phyloP scores from a whole-genome alignment of 257 asterid genomes.

The Marsdenia floribunda region DNA sequence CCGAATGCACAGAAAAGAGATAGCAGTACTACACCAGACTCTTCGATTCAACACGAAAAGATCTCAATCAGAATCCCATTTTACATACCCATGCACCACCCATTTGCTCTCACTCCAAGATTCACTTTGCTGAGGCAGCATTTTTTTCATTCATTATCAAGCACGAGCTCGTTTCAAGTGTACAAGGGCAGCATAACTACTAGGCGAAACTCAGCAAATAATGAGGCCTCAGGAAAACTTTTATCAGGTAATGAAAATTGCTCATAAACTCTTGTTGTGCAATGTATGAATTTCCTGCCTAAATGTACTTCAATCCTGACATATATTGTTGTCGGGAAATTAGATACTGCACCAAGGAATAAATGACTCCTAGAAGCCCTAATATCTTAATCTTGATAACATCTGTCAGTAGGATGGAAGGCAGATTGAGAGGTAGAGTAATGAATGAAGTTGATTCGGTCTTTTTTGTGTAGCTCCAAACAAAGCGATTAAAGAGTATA shows the following conservation, averaged over 20 bases:
- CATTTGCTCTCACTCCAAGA: neutral
- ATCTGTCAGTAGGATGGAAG: conserved; percentile 69
- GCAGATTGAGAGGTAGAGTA: conserved; percentile 75
- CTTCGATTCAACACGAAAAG: neutral
- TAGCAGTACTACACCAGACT: neutral
- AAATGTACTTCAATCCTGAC: conserved; percentile 90
- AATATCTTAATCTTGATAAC: conserved; percentile 71
- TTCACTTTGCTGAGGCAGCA: neutral
- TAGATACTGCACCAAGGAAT: conserved; percentile 79
- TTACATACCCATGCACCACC: neutral
- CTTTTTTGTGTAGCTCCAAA: conserved; percentile 85
- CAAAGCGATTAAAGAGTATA: conserved; percentile 82
- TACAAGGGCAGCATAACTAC: neutral
- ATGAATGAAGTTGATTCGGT: conserved; percentile 60
- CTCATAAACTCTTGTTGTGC: conserved; percentile 34
- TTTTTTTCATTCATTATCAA: neutral
- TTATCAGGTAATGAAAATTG: conserved; percentile 15
- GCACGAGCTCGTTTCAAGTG: neutral
- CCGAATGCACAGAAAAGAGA: neutral
- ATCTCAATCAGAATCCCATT: neutral
- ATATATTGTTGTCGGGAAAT: conserved; percentile 77
- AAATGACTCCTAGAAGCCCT: conserved; percentile 89
- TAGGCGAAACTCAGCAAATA: neutral
- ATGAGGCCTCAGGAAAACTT: neutral
- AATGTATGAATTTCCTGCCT: conserved; percentile 26